Conservation (phyloP, 2,329 filamentous ascomycete species). For the Alternaria conjuncta region DNA sequence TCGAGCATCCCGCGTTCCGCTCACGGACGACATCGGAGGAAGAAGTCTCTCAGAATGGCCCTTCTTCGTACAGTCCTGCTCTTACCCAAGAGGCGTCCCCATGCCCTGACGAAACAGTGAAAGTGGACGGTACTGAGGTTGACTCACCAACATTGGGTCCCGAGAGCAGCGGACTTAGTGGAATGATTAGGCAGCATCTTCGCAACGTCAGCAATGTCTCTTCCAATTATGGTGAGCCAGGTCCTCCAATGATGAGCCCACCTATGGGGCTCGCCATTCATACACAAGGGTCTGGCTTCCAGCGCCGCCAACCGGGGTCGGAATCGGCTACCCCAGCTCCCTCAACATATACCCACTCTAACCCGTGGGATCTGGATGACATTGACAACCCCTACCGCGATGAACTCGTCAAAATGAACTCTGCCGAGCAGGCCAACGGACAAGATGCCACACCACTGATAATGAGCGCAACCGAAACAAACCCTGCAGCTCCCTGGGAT, state of each 20-base stretch:
- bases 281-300: slow-evolving; percentile 39
- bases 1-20: slow-evolving; percentile 47
- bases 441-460: slow-evolving; percentile 18
- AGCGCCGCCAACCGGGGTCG: slow-evolving; percentile 36
- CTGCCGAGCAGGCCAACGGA: slow-evolving; percentile 44
- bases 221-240: slow-evolving; percentile 66
- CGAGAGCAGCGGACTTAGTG: slow-evolving; percentile 70
- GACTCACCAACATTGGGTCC: slow-evolving; percentile 86
- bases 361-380: slow-evolving; percentile 63
- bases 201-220: slow-evolving; percentile 82
- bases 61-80: slow-evolving; percentile 13
- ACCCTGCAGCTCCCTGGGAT: slow-evolving; percentile 51
- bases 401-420: slow-evolving; percentile 45
- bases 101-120: slow-evolving; percentile 1
- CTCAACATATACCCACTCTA: slow-evolving; percentile 59
- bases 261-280: slow-evolving; percentile 48
- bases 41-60: slow-evolving; percentile 13
- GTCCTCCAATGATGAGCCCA: slow-evolving; percentile 52
- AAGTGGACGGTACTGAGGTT: slow-evolving; percentile 35
- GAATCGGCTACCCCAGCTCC: slow-evolving; percentile 53
- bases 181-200: slow-evolving; percentile 83
- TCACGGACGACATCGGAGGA: slow-evolving; percentile 38
- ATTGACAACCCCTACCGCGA: slow-evolving; percentile 50
- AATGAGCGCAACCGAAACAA: slow-evolving; percentile 18
- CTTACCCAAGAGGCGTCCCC: slow-evolving; percentile 13